These are phyloP conservation scores for Tetrahymena borealis DNA, from an alignment of 73 alveolate genomes.

Conservation along the genomic window DNA sequence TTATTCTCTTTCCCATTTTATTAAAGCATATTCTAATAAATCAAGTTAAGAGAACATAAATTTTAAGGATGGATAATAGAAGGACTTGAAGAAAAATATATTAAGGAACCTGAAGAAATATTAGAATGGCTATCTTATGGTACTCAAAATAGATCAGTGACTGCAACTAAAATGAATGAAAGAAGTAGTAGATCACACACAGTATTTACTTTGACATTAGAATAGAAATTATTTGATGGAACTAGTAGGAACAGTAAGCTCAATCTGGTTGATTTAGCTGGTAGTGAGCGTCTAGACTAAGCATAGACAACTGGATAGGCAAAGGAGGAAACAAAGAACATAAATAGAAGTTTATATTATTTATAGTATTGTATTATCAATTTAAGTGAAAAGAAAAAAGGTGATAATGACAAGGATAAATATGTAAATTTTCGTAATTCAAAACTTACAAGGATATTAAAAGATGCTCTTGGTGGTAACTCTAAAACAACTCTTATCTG, in stretches of 20 bases:
- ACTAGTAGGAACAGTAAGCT: constrained; percentile 27
- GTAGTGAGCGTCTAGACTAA: constrained; percentile 86
- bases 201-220: constrained; percentile 9
- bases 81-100: constrained; percentile 32
- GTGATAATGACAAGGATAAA: constrained; percentile 19
- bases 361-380: constrained; percentile 25
- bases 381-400: constrained; percentile 4
- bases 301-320: constrained; percentile 72
- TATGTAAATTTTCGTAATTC: constrained; percentile 41
- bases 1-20: too few species aligned
- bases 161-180: constrained; percentile 32
- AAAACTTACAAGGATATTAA: constrained; percentile 19
- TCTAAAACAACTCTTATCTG: constrained; percentile 36
- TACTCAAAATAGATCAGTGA: constrained; percentile 26
- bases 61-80: constrained; percentile 18
- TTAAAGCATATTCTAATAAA: background rate
- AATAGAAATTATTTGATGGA: background rate
- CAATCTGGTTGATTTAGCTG: constrained; percentile 81
- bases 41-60: constrained; percentile 6
- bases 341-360: constrained; percentile 54
- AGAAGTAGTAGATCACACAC: constrained; percentile 43
- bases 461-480: constrained; percentile 45
- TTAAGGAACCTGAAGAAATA: constrained; percentile 6
- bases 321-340: constrained; percentile 71
- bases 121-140: constrained; percentile 26